Conservation (phyloP, 2,329 filamentous ascomycete genomes). For the Sporothrix euskadiensis region DNA sequence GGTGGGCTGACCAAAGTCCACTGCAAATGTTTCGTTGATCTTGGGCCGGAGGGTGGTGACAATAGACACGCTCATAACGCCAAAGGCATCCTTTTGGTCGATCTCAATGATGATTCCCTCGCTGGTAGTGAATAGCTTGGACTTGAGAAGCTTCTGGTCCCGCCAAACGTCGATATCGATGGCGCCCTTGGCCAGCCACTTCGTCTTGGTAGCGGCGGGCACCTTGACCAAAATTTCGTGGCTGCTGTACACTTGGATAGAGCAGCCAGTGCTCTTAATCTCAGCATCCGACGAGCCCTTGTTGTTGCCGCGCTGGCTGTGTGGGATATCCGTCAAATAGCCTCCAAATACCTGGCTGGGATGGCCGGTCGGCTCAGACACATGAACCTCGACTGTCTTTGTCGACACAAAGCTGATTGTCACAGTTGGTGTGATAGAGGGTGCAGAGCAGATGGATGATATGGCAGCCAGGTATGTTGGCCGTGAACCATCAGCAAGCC, state of each 20-base stretch:
- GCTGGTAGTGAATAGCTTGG: constrained; percentile 50
- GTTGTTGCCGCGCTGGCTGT: constrained; percentile 27
- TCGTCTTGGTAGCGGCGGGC: constrained; percentile 51
- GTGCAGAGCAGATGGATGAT: constrained; percentile 27
- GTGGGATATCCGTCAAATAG: constrained; percentile 44
- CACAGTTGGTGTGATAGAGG: constrained; percentile 33
- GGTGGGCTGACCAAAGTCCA: constrained; percentile 58
- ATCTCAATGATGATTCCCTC: constrained; percentile 57
- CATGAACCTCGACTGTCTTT: constrained; percentile 39
- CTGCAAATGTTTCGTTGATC: constrained; percentile 60
- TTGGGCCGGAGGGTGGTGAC: constrained; percentile 60
- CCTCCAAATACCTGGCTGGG: constrained; percentile 41
- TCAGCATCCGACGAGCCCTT: constrained; percentile 34
- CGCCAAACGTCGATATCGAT: constrained; percentile 58
- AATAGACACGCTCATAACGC: constrained; percentile 59
- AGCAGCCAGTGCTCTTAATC: constrained; percentile 45
- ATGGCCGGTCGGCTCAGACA: constrained; percentile 33
- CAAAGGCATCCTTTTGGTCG: constrained; percentile 56
- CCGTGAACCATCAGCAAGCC: too few species aligned
- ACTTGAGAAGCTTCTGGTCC: constrained; percentile 49
- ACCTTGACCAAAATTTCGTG: constrained; percentile 58
- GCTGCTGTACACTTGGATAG: constrained; percentile 48
- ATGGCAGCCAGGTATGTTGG: neutral
- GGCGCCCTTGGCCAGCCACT: constrained; percentile 59
- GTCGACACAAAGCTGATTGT: constrained; percentile 44